Base-by-base conservation (phyloP, 495 filamentous ascomycete species). In the Penicillium verhagenii region DNA sequence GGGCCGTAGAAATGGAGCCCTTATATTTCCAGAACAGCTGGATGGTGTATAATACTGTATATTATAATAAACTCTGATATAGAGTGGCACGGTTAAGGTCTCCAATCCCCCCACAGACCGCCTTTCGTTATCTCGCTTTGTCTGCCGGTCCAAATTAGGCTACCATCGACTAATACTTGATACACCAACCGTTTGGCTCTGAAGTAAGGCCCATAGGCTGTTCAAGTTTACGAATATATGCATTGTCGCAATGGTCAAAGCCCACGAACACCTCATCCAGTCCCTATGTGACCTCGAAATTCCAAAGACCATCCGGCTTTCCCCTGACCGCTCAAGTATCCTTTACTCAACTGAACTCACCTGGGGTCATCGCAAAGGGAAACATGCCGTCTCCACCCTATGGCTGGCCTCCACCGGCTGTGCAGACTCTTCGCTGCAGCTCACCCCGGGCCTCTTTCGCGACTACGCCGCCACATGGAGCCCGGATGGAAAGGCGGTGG, bases 281-380 rank as follows among this genome's bases (percentile, higher is more conserved):
- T 52, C 61, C 31, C 57, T 60, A n/a, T 57, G 57, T 20, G 55
- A 60, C 52, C 58, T 64, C 31, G 52, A 64, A 57, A 48, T 65
- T 33, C 62, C 62, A 33, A 59, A 52, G 21, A 53, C 51, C 35
- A 37, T 65, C 44, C 56, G 44, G n/a, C 47, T 65, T 38, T 61
- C 62, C 37, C 58, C 58, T 13, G 53, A 59, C 47, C 58, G 62
- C 18, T 29, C 26, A 37, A 52, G 42, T 18, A 35, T 57, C 39
- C 49, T 65, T 20, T 61, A 65, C 51, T 56, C 53, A 11, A 55
- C 56, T 13, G 56, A 61, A 47, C 47, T 58, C 28, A 54, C 59
- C 25, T 61, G 55, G 39, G 35, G 49, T 33, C 38, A 52, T 52
- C 46, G 47, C 20, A 59, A 54, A 43, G 42, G 44, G 6, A 57